Conservation (phyloP, 169 alveolate species). For the Eimeria acervulina region DNA sequence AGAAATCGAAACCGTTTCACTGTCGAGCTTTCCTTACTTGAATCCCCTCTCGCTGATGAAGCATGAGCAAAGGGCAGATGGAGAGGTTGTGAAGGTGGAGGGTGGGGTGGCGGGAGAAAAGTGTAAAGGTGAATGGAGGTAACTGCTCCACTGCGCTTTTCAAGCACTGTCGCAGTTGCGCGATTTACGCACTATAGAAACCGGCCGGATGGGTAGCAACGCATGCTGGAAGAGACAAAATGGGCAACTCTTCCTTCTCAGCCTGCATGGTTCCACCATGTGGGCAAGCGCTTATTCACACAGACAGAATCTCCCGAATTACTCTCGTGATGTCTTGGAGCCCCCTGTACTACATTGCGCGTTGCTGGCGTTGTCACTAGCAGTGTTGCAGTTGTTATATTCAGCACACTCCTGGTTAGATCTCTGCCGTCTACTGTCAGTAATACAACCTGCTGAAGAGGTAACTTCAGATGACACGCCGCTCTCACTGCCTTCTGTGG, state of each 20-base stretch:
- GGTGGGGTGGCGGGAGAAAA: no score
- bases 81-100: no score
- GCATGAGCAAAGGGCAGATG: no score
- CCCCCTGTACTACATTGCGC: background rate
- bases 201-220: background rate
- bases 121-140: no score
- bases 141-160: no score
- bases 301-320: background rate
- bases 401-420: background rate
- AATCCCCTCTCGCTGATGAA: no score
- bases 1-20: no score
- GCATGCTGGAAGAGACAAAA: background rate
- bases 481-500: background rate
- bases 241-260: background rate
- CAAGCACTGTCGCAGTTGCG: background rate
- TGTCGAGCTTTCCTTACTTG: no score
- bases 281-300: background rate
- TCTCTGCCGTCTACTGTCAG: background rate
- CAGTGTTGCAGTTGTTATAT: background rate
- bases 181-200: background rate
- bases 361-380: background rate
- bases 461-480: constrained; percentile 12
- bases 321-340: background rate
- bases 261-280: background rate
- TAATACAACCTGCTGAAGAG: constrained; percentile 4